A percentile compares a stretch with the other conserved stretches of the same genome.
Conservation (phyloP, 2,329 filamentous ascomycete species). For the Purpureocillium takamizusanense region DNA sequence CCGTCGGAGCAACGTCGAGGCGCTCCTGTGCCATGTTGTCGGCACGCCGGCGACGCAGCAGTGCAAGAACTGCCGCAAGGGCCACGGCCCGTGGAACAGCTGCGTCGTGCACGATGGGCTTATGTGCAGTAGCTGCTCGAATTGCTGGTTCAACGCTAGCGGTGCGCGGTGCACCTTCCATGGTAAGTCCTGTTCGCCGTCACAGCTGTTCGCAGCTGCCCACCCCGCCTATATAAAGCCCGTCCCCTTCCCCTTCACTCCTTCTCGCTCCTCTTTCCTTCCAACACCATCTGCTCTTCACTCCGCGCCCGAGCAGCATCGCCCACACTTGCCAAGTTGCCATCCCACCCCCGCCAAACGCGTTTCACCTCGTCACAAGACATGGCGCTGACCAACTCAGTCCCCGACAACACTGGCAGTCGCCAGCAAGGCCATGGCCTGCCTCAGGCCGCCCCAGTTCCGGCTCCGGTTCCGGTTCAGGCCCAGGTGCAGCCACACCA, state of each 20-base stretch:
- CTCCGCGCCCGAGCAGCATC: no score
- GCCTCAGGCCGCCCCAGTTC: no score
- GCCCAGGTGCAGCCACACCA: no score
- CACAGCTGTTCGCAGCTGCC: no score
- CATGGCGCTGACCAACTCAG: no score
- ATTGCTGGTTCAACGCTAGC: slow-evolving; percentile 56
- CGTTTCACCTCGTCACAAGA: no score
- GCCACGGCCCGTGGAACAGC: slow-evolving; percentile 48
- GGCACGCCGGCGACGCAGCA: slow-evolving; percentile 37
- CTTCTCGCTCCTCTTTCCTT: not conserved
- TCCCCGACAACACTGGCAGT: no score
- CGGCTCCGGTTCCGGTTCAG: not conserved
- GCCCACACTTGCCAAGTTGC: no score
- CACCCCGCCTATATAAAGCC: not conserved
- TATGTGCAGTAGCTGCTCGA: slow-evolving; percentile 53
- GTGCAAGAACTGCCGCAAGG: slow-evolving; percentile 53
- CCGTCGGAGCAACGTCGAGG: slow-evolving; percentile 52
- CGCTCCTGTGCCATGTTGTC: slow-evolving; percentile 47
- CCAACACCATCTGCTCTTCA: no score
- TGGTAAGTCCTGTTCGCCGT: slow-evolving; percentile 29
- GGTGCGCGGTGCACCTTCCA: slow-evolving; percentile 52
- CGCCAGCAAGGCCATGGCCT: no score
- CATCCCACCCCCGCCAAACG: no score
- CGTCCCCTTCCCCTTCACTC: not conserved
- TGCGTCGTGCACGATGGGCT: slow-evolving; percentile 52